phyloP scores from a whole-genome alignment of 345 rosid genomes.

The Bruguiera parviflora region DNA sequence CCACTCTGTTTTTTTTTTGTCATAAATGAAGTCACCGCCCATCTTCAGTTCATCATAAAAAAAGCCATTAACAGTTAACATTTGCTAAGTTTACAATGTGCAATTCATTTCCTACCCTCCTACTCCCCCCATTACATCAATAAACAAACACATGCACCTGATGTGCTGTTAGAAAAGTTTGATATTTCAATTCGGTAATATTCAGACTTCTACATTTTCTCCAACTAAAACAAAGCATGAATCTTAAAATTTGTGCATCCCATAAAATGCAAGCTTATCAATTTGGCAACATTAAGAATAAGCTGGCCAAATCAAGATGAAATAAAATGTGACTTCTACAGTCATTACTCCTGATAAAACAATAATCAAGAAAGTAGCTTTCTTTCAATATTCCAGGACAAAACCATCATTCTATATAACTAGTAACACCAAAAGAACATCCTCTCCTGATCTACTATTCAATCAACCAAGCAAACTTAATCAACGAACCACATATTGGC shows the following conservation, averaged over 20 bases:
- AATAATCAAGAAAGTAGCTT: background rate
- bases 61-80: too few species aligned
- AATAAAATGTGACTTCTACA: background rate
- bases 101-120: background rate
- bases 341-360: background rate
- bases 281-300: background rate
- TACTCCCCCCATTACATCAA: background rate
- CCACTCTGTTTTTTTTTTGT: too few species aligned
- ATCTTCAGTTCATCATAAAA: too few species aligned
- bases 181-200: background rate
- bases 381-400: background rate
- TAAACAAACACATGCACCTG: background rate
- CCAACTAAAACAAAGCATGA: background rate
- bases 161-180: background rate
- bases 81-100: background rate
- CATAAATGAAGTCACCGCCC: too few species aligned
- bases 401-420: background rate
- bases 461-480: background rate
- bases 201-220: background rate
- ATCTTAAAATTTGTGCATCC: background rate
- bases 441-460: background rate
- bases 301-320: background rate
- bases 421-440: background rate
- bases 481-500: background rate
- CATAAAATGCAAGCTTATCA: background rate